Base-by-base conservation (phyloP, 2,329 filamentous ascomycete species). In the Tympanopsis confertula region DNA sequence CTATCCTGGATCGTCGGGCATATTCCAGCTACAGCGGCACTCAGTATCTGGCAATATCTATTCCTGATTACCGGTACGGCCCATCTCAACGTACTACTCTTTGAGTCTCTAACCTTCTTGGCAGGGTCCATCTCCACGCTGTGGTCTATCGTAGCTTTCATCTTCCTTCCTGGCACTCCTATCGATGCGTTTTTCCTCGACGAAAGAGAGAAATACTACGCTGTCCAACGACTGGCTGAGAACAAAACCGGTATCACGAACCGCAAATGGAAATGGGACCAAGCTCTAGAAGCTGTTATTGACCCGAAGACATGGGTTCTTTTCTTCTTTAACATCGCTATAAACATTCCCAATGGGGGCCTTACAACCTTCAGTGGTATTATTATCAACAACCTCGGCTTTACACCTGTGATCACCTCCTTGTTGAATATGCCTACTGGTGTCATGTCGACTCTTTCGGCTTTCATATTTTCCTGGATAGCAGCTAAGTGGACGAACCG, bases 201-300 rank as follows among this genome's bases (percentile, higher is more conserved):
- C 13, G 24, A 41, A 2, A 47, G 49, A 28, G 49, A 57, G 19
- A 52, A 47, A 13, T 50, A 45, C 32, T 47, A 48, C 35, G 49
- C 50, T 5, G 43, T 58, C 14, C 43, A 55, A 38, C 52, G 58
- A 3, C 45, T 60, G 7, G 52, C 54, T 1, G 50, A 45, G 4
- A 62, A 64, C 44, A 52, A 55, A 39, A 62, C 58, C 1, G 60
- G 59, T 4, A 58, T 59, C 28, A 45, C 42, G 13, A 50, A 47
- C 26, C 41, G 37, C 14, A 41, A 44, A 2, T 52, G 49, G 49
- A 53, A 53, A 35, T 50, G 49, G 48, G 43, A 52, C 13, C 51
- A 54, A 35, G 50, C 49, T 19, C 39, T 35, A 36, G 51, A 54
- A 29, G 50, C 50, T 3, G 26, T 54, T 3, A 13, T 43, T 3